Evolutionary conservation across 345 rosid species (phyloP).

Genomic region (Citrus sinensis): DVS_A1.0 CM039167.1:4940501-4941000

Average conservation of each 20-base stretch:
- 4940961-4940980: too few species aligned
- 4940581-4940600: neutral
- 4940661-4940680: neutral
- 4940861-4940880: neutral
- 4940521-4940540: neutral
- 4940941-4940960: neutral
- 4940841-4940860: neutral
- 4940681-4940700: neutral
- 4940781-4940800: neutral
- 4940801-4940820: neutral
- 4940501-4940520: neutral
- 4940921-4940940: neutral
- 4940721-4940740: neutral
- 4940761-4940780: neutral
- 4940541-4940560: neutral
- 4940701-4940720: neutral
- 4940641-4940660: neutral
- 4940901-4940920: neutral
- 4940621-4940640: neutral
- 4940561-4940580: neutral
- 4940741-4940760: neutral
- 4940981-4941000: conserved; percentile 63
- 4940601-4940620: neutral
- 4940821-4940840: neutral
- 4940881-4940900: neutral